Evolutionary conservation across 345 rosid genomes (phyloP).

Genomic region (Limnanthes douglasii): DNA sequence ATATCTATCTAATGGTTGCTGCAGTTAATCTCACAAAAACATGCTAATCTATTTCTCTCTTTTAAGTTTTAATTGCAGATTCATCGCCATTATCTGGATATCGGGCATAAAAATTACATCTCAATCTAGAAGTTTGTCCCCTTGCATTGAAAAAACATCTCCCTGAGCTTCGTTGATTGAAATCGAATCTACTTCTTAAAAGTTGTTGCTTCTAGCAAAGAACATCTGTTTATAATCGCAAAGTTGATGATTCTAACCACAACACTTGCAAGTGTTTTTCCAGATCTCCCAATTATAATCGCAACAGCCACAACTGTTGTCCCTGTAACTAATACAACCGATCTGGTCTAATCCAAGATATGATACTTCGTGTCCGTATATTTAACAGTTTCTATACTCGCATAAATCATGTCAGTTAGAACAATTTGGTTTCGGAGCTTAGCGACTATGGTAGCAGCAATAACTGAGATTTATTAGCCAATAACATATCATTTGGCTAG

Average conservation of each 20-base stretch:
- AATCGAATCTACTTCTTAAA: too few relatives aligned
- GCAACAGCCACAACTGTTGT: slow-evolving; percentile 57
- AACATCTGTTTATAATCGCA: too few relatives aligned
- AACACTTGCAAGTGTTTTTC: slow-evolving; percentile 44
- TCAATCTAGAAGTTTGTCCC: too few relatives aligned
- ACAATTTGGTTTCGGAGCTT: slow-evolving; percentile 57
- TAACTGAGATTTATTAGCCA: slow-evolving; percentile 53
- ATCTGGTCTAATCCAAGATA: slow-evolving; percentile 47
- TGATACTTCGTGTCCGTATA: slow-evolving; percentile 56
- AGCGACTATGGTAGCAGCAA: slow-evolving; percentile 42
- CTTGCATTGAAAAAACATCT: too few relatives aligned
- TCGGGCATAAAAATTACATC: too few relatives aligned
- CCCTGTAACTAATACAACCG: slow-evolving; percentile 50
- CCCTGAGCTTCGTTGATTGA: too few relatives aligned
- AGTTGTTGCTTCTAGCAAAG: too few relatives aligned
- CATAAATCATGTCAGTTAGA: slow-evolving; percentile 44
- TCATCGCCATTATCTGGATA: too few relatives aligned
- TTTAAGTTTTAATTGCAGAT: too few relatives aligned
- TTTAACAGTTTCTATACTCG: slow-evolving; percentile 43
- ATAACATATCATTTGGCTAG: slow-evolving; percentile 51
- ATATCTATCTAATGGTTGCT: too few relatives aligned
- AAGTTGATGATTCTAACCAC: slow-evolving; percentile 59
- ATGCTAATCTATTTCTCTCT: too few relatives aligned
- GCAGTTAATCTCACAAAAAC: too few relatives aligned
- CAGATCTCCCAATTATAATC: slow-evolving; percentile 40